Percentiles rank a stretch among this genome's conserved stretches.
Evolutionary conservation across 805 yeast genomes (phyloP).

Genomic region (Debaryomyces tyrocola): DNA sequence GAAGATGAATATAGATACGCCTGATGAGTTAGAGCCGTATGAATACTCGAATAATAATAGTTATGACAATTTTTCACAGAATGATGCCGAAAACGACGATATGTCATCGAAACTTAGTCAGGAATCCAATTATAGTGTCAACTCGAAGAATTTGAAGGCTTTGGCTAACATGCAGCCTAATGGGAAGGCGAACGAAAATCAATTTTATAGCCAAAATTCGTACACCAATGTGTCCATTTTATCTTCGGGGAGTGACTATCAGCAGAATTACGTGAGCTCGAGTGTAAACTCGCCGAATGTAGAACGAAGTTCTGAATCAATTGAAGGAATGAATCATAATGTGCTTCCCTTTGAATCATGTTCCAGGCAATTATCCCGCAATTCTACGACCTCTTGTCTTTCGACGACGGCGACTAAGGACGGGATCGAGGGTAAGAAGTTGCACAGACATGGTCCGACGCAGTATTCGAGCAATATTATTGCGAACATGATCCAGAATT

Average conservation of each 20-base stretch:
- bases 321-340: neutral
- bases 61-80: neutral
- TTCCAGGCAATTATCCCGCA: slow-evolving; percentile 61
- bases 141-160: slow-evolving; percentile 19
- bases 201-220: slow-evolving; percentile 2
- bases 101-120: slow-evolving; percentile 12
- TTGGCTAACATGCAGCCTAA: slow-evolving; percentile 4
- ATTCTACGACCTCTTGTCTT: slow-evolving; percentile 64
- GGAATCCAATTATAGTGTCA: slow-evolving; percentile 16
- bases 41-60: slow-evolving; percentile 7
- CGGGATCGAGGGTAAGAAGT: slow-evolving; percentile 64
- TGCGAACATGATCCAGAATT: slow-evolving; percentile 23
- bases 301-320: slow-evolving; percentile 3
- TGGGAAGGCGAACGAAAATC: neutral
- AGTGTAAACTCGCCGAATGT: neutral
- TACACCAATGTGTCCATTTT: slow-evolving; percentile 24
- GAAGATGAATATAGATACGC: slow-evolving; percentile 24
- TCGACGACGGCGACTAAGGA: slow-evolving; percentile 75
- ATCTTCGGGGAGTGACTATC: slow-evolving; percentile 27
- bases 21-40: slow-evolving; percentile 20
- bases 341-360: neutral
- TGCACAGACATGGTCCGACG: slow-evolving; percentile 46
- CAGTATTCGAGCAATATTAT: slow-evolving; percentile 33
- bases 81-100: slow-evolving; percentile 13
- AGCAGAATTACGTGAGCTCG: slow-evolving; percentile 3